Evolutionary conservation across 129 eudicot genomes (phyloP).

Genomic region (Mikania micrantha): DNA sequence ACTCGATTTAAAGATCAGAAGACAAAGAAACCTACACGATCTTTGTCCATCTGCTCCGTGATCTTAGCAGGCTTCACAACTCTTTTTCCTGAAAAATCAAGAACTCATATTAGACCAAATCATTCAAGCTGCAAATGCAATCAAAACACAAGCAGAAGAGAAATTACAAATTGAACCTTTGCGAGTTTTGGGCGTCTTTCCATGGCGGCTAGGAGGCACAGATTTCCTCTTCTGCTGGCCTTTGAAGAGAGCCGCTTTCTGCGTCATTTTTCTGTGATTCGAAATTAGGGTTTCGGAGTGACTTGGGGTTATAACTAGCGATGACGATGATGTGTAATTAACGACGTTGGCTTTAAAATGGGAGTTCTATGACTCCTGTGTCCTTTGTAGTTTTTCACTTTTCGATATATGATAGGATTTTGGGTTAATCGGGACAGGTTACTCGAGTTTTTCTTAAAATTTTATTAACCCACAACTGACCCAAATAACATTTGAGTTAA

Average conservation of each 20-base stretch:
- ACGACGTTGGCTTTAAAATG: background rate
- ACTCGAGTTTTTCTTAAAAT: background rate
- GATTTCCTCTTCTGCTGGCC: constrained; percentile 76
- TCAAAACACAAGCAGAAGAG: background rate
- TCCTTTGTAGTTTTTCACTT: background rate
- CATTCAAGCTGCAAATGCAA: background rate
- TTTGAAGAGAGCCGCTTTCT: constrained; percentile 61
- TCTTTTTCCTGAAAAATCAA: constrained; percentile 52
- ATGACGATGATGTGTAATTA: background rate
- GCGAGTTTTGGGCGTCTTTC: constrained; percentile 52
- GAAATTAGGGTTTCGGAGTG: constrained; percentile 18
- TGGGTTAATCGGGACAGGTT: too few species aligned
- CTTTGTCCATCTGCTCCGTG: constrained; percentile 63
- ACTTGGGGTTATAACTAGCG: constrained; percentile 7
- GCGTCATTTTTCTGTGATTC: constrained; percentile 48
- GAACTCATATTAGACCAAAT: background rate
- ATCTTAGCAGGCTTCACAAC: constrained; percentile 59
- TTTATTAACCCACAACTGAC: too few species aligned
- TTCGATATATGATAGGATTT: too few species aligned
- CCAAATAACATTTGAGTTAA: too few species aligned
- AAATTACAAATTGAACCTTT: constrained; percentile 39
- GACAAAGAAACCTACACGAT: constrained; percentile 33
- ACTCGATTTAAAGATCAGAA: background rate
- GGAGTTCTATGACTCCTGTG: background rate
- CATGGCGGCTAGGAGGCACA: constrained; percentile 79